These are phyloP conservation scores for Cucurbita moschata DNA, from an alignment of 306 rosid genomes.

Conservation along the genomic window DNA sequence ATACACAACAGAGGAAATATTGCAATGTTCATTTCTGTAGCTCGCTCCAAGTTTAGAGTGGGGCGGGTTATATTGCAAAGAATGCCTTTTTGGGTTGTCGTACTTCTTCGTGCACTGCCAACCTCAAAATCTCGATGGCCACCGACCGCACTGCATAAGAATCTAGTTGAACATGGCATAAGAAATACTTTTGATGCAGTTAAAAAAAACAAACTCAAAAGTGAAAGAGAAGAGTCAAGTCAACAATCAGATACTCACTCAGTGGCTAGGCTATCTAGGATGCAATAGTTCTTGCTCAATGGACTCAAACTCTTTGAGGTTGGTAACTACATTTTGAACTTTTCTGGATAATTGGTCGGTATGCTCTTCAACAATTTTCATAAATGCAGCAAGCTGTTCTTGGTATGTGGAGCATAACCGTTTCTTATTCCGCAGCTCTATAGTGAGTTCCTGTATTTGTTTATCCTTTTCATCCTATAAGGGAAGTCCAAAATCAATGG, in stretches of 20 bases:
- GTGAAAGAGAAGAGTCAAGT: neutral
- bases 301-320: constrained; percentile 69
- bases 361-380: constrained; percentile 80
- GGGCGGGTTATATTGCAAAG: neutral
- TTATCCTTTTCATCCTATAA: constrained; percentile 86
- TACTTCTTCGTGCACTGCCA: neutral
- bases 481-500: neutral
- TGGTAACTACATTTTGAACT: constrained; percentile 48
- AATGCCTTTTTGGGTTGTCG: neutral
- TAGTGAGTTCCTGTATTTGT: constrained; percentile 75
- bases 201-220: neutral
- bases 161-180: neutral
- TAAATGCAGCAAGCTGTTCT: constrained; percentile 53
- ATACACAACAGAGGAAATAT: no score
- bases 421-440: constrained; percentile 77
- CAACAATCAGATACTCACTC: constrained; percentile 23
- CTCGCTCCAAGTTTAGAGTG: neutral
- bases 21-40: neutral
- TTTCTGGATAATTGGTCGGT: constrained; percentile 47
- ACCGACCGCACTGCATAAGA: neutral
- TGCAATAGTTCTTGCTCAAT: constrained; percentile 42
- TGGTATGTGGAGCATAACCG: constrained; percentile 64
- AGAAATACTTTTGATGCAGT: neutral
- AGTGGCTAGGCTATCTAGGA: constrained; percentile 27
- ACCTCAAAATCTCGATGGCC: neutral